Base-by-base conservation (phyloP, 1,284 basidiomycete genomes). In the Sphaerobolus stellatus region DNA sequence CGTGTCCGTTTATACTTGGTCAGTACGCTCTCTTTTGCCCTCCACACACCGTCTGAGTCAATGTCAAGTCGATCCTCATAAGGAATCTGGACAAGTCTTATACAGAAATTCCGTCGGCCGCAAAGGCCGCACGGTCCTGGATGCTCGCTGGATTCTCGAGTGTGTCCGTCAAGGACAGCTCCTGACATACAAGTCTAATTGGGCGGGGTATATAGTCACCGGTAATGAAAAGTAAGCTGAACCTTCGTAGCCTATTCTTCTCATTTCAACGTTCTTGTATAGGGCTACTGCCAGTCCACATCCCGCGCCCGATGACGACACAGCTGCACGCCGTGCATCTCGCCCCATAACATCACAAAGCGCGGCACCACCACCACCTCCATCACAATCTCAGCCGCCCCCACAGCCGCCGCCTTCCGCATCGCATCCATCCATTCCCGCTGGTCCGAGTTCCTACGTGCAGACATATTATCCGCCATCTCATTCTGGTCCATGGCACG, bases 1-100 rank as follows among this genome's bases (percentile, higher is more conserved):
- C 81, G 22, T 86, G 88, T 6, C 74, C 81, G 1, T 90, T 89
- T 65, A 85, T 92, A 53, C 75, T 92, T 56, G 89, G 88, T 88
- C 61, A 49, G 81, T 72, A 44, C 49, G 38, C 51, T 56, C 24
- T 41, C 22, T n/a, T 48, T 29, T 16, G 50, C 18, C 28, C 49
- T 44, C 44, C 31, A 46, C 40, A 54, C 58, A 56, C 46, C 61
- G 57, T 58, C 54, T 54, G 49, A 56, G 59, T 58, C 59, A 64
- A 59, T 20, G 29, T 52, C n/a, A 56, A 87, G 86, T 88, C 58
- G 83, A 91, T 62, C 85, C 90, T 5, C 77, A 83, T 61, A 87
- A 84, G 62, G 76, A 82, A 56, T 86, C 87, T n/a, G 90, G 89
- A 4, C 88, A 91, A 66, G 89, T 82, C 61, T 67, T 92, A 2